Percentiles rank a stretch among this genome's conserved stretches.
These are phyloP conservation scores for Alternaria atra DNA, from an alignment of 2,329 filamentous ascomycete genomes.

Conservation along the genomic window DNA sequence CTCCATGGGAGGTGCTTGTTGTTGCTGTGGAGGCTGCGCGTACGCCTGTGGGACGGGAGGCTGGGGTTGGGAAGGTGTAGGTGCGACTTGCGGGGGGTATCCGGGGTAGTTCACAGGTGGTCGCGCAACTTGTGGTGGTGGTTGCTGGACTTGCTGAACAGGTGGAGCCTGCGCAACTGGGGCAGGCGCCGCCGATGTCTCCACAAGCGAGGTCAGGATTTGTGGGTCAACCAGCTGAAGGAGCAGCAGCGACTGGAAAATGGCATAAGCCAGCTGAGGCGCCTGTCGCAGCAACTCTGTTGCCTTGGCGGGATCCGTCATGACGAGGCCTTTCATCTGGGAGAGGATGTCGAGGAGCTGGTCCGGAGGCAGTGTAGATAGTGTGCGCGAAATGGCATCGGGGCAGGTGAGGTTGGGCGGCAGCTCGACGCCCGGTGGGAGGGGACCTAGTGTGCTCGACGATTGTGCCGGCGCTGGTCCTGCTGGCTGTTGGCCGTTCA, in stretches of 20 bases:
- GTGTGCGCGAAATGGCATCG: slow-evolving; percentile 90
- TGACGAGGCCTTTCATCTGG: slow-evolving; percentile 93
- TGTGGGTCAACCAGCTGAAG: slow-evolving; percentile 91
- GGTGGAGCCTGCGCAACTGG: slow-evolving; percentile 51
- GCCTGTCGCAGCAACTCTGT: slow-evolving; percentile 87
- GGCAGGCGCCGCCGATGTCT: slow-evolving; percentile 54
- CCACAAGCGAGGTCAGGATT: slow-evolving; percentile 82
- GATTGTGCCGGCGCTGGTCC: slow-evolving; percentile 49
- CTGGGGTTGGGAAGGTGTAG: slow-evolving; percentile 62
- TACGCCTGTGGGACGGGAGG: slow-evolving; percentile 50
- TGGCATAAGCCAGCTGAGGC: slow-evolving; percentile 91
- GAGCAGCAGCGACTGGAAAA: slow-evolving; percentile 91
- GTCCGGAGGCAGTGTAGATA: slow-evolving; percentile 83
- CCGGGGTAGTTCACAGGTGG: slow-evolving; percentile 44
- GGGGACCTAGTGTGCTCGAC: slow-evolving; percentile 72
- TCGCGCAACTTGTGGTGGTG: slow-evolving; percentile 44
- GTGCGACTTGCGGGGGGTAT: slow-evolving; percentile 57
- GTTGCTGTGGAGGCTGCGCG: slow-evolving; percentile 52
- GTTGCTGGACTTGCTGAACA: slow-evolving; percentile 49
- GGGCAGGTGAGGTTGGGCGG: slow-evolving; percentile 83
- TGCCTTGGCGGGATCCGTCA: slow-evolving; percentile 80
- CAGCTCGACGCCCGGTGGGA: slow-evolving; percentile 85
- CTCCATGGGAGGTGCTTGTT: slow-evolving; percentile 40
- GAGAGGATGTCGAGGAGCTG: slow-evolving; percentile 93
- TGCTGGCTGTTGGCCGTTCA: slow-evolving; percentile 43